A percentile compares a stretch with the other conserved stretches of the same genome.
These are phyloP conservation scores for Aspergillus sp. DNA, from an alignment of 2,329 filamentous ascomycete genomes.

Conservation along the genomic window DNA sequence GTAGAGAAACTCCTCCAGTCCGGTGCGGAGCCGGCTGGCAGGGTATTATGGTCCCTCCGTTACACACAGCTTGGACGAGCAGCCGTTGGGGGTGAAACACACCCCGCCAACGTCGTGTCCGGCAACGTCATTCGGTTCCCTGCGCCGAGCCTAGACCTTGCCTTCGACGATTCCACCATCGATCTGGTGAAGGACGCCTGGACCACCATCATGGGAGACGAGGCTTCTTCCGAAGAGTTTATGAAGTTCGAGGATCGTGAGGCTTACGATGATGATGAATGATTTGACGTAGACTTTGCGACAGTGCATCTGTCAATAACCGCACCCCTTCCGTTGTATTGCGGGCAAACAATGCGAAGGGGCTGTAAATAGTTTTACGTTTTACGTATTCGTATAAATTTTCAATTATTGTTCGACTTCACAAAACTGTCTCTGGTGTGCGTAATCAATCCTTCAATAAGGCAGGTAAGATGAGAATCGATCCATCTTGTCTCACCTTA, in stretches of 20 bases:
- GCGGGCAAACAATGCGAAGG: neutral
- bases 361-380: neutral
- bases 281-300: constrained; percentile 1
- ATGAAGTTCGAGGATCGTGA: constrained; percentile 79
- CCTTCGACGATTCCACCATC: constrained; percentile 71
- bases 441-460: neutral
- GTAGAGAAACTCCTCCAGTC: constrained; percentile 44
- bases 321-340: neutral
- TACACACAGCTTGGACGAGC: constrained; percentile 49
- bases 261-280: constrained; percentile 54
- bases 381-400: neutral
- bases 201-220: constrained; percentile 60
- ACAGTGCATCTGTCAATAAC: neutral
- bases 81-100: constrained; percentile 14
- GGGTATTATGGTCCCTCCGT: constrained; percentile 52
- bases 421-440: neutral
- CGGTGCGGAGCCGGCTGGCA: constrained; percentile 29
- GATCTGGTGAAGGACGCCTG: constrained; percentile 69
- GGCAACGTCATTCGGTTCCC: constrained; percentile 58
- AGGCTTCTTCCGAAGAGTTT: constrained; percentile 58
- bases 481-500: too few relatives aligned
- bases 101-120: constrained; percentile 25
- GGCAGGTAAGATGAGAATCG: too few relatives aligned
- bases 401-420: neutral
- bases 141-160: constrained; percentile 61